phyloP scores from a whole-genome alignment of 805 yeast species.

The Isabelozyma gotoi region DNA sequence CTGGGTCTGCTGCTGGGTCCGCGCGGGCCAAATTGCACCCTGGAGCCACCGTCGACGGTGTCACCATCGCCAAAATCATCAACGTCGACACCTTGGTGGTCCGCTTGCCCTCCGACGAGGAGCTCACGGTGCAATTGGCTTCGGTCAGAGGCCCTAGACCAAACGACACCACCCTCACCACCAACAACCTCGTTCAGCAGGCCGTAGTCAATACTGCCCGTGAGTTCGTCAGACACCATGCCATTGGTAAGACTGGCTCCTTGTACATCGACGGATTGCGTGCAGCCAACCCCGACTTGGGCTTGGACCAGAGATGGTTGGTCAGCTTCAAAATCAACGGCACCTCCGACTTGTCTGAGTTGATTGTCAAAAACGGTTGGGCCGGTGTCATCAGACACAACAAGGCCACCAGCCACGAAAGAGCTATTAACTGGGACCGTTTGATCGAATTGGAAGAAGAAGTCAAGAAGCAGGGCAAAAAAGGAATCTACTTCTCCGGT shows the following conservation, averaged over 20 bases:
- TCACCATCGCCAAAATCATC: slow-evolving; percentile 58
- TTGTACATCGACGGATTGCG: slow-evolving; percentile 65
- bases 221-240: slow-evolving; percentile 67
- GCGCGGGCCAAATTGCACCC: slow-evolving; percentile 27
- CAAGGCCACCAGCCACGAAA: slow-evolving; percentile 63
- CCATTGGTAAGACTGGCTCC: slow-evolving; percentile 70
- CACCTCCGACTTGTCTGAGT: slow-evolving; percentile 59
- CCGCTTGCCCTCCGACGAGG: slow-evolving; percentile 49
- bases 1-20: slow-evolving; percentile 11
- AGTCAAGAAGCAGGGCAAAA: slow-evolving; percentile 51
- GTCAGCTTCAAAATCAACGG: slow-evolving; percentile 56
- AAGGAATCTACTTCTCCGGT: slow-evolving; percentile 59
- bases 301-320: slow-evolving; percentile 63
- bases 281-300: slow-evolving; percentile 51
- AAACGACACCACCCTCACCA: slow-evolving; percentile 49
- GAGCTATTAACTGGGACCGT: slow-evolving; percentile 76
- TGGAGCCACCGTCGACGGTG: slow-evolving; percentile 51
- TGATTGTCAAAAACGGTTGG: slow-evolving; percentile 62
- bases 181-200: slow-evolving; percentile 36
- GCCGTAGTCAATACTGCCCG: slow-evolving; percentile 64
- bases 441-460: slow-evolving; percentile 66
- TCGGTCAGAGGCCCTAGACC: slow-evolving; percentile 75
- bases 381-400: slow-evolving; percentile 80
- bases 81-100: slow-evolving; percentile 67
- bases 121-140: slow-evolving; percentile 69